Conservation (phyloP, 208 protist species). For the Angomonas ambiguus region DNA sequence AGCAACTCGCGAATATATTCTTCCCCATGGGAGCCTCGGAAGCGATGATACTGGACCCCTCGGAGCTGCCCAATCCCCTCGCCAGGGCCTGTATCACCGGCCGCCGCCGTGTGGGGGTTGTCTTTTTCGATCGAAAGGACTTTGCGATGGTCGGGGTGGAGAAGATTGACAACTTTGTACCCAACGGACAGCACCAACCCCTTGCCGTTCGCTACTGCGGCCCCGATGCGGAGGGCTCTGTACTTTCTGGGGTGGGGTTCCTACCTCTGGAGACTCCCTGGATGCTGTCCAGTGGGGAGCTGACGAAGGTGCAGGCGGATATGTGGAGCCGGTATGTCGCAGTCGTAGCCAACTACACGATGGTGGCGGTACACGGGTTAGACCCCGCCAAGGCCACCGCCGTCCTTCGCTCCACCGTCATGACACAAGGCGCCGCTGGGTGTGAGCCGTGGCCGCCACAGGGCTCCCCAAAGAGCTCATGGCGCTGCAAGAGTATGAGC, state of each 20-base stretch:
- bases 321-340: conserved; percentile 29
- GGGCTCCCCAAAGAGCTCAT: conserved; percentile 1
- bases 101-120: conserved; percentile 55
- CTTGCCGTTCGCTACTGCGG: conserved; percentile 70
- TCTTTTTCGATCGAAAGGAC: conserved; percentile 63
- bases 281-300: conserved; percentile 16
- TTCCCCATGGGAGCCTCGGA: conserved; percentile 60
- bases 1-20: conserved; percentile 63
- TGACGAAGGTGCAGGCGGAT: conserved; percentile 24
- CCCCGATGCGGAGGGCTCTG: conserved; percentile 22
- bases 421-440: conserved; percentile 19
- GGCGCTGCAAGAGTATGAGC: conserved; percentile 29
- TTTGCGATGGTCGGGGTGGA: conserved; percentile 75
- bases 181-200: conserved; percentile 67
- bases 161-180: conserved; percentile 81
- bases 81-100: conserved; percentile 7
- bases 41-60: conserved; percentile 45
- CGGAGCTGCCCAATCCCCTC: conserved; percentile 25
- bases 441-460: conserved; percentile 25
- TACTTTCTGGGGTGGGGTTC: conserved; percentile 14
- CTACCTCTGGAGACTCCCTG: background rate
- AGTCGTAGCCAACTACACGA: background rate
- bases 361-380: conserved; percentile 34
- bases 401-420: conserved; percentile 25
- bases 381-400: conserved; percentile 11